Base-by-base conservation (phyloP, 805 yeast genomes). In the Candida khao-thaluensis region DNA sequence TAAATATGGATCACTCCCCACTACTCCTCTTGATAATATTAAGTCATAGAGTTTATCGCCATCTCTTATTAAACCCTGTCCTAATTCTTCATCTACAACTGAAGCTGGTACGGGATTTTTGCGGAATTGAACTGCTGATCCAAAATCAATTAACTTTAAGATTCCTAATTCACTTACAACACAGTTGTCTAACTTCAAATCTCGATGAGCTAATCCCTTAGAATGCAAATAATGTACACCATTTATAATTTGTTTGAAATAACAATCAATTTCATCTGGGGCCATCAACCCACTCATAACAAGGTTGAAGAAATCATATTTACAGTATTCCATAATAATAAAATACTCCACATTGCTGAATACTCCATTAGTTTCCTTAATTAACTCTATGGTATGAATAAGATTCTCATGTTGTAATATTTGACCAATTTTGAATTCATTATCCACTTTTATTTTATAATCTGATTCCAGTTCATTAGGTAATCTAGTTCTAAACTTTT, bases 1-100 rank as follows among this genome's bases (percentile, higher is more conserved):
- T 45, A 91, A 66, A 56, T 91, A 91, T 2, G 99, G 98, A 60
- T 91, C 99, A 2, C 95, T 85, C 11, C 99, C 99, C 9, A 91
- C 95, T 16, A 91, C 76, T 11, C 98, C 98, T 29, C 76, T 72
- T 0, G 96, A 89, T 42, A 72, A 67, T 2, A 57, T 47, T 12
- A 84, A 78, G 16, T 79, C 72, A 40, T 72, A 76, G 6, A 61
- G 58, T 38, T 75, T 77, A 47, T 74, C 79, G 10, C 28, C 42
- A 9, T 21, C 25, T 15, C 17, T 30, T 17, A 47, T 37, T 2
- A 54, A 32, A 17, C 49, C 52, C 16, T n/a, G 18, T 27, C 14
- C 28, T 23, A 9, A 7, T 6, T 22, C 17, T 7, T 12, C 18
- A 3, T 35, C 38, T 8, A 38, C 15, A 5, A 34, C 35, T 15